Evolutionary conservation across 148 eudicot genomes (phyloP).

Genomic region (Suaeda aralocaspica): DNA sequence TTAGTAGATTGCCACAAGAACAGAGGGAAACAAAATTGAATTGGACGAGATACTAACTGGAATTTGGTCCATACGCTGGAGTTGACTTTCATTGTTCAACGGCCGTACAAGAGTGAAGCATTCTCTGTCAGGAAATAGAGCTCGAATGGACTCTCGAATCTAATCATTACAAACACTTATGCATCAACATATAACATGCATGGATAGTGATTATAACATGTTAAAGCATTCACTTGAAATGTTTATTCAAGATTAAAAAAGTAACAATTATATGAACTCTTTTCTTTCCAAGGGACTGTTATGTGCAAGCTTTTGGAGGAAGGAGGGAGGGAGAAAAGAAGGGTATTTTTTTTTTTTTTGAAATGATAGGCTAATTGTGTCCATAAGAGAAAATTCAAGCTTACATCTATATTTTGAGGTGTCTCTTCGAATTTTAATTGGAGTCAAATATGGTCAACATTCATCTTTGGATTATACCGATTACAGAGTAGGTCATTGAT

Average conservation of each 20-base stretch:
- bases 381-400: too few relatives aligned
- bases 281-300: not conserved
- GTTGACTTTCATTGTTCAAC: constrained; percentile 73
- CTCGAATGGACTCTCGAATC: constrained; percentile 94
- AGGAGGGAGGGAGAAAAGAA: too few relatives aligned
- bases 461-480: too few relatives aligned
- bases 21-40: not conserved
- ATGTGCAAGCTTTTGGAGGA: not conserved
- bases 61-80: constrained; percentile 90
- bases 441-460: too few relatives aligned
- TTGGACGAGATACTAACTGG: constrained; percentile 48
- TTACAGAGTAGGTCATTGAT: too few relatives aligned
- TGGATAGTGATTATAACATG: not conserved
- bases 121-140: constrained; percentile 96
- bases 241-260: not conserved
- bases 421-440: too few relatives aligned
- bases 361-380: too few relatives aligned
- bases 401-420: too few relatives aligned
- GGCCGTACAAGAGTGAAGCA: constrained; percentile 96
- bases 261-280: not conserved
- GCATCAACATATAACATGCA: constrained; percentile 17
- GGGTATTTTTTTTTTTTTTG: too few relatives aligned
- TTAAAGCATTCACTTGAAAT: not conserved
- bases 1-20: not conserved
- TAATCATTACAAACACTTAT: constrained; percentile 24